Evolutionary conservation across 176 grass and related monocot species (phyloP).

Genomic region (Triticum timopheevii): DNA sequence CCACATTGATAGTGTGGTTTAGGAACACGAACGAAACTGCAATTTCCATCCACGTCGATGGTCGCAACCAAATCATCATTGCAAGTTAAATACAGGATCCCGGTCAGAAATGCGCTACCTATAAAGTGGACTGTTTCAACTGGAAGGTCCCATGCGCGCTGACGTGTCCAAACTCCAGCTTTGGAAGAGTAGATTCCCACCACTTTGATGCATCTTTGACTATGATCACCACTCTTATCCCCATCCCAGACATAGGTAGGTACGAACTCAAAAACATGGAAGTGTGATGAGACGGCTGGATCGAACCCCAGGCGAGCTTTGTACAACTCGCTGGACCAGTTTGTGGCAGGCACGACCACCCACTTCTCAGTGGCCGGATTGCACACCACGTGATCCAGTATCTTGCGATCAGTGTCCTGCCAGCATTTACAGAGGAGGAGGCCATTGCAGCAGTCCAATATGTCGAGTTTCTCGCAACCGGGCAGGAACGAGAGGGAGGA

Average conservation of each 20-base stretch:
- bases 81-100: neutral
- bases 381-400: neutral
- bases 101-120: neutral
- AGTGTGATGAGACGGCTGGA: neutral
- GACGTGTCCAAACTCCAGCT: neutral
- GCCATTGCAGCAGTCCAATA: neutral
- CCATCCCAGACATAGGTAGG: neutral
- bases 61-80: neutral
- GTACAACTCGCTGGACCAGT: neutral
- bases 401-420: neutral
- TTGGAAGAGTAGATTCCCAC: neutral
- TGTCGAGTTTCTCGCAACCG: neutral
- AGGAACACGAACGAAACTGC: neutral
- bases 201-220: neutral
- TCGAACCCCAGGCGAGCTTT: neutral
- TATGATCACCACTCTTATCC: neutral
- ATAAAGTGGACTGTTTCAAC: neutral
- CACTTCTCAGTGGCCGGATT: neutral
- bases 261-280: neutral
- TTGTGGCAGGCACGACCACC: neutral
- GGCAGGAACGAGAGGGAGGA: neutral
- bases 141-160: neutral
- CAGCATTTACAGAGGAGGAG: neutral
- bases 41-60: neutral
- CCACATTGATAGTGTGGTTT: neutral